These are phyloP conservation scores for Pseudopithomyces maydicus DNA, from an alignment of 2,329 filamentous ascomycete species.

Conservation along the genomic window DNA sequence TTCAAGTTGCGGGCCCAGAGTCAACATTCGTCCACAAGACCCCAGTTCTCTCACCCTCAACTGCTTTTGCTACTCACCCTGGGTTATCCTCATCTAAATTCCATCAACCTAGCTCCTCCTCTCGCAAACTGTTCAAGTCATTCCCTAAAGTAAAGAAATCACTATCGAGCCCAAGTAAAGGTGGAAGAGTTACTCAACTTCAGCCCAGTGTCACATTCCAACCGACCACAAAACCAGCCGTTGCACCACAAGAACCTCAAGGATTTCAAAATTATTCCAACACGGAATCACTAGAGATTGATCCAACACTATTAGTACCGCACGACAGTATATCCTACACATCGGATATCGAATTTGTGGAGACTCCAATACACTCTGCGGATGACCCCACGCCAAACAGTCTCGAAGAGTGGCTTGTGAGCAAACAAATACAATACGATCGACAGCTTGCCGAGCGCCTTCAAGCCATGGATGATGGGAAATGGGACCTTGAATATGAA, in stretches of 20 bases:
- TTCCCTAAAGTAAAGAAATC: background rate
- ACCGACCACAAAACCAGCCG: background rate
- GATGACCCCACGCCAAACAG: background rate
- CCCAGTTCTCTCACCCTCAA: background rate
- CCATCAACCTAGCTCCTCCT: background rate
- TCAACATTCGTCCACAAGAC: too few relatives aligned
- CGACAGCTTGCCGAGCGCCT: slow-evolving; percentile 11
- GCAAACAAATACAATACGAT: slow-evolving; percentile 1
- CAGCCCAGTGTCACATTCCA: background rate
- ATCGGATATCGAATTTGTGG: too few relatives aligned
- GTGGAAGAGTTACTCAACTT: background rate
- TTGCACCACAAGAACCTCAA: too few relatives aligned
- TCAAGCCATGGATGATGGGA: slow-evolving; percentile 5
- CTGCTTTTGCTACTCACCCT: background rate
- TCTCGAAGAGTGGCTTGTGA: background rate
- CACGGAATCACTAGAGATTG: too few relatives aligned
- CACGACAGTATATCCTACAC: background rate
- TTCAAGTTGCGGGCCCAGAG: too few relatives aligned
- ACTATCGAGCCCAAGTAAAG: background rate
- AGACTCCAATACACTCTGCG: background rate
- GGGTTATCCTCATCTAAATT: background rate
- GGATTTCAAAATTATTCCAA: too few relatives aligned
- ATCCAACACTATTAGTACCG: too few relatives aligned
- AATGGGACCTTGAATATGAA: background rate
- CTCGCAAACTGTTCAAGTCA: background rate